Evolutionary conservation across 73 alveolate species (phyloP).

Genomic region (Stentor coeruleus): DNA sequence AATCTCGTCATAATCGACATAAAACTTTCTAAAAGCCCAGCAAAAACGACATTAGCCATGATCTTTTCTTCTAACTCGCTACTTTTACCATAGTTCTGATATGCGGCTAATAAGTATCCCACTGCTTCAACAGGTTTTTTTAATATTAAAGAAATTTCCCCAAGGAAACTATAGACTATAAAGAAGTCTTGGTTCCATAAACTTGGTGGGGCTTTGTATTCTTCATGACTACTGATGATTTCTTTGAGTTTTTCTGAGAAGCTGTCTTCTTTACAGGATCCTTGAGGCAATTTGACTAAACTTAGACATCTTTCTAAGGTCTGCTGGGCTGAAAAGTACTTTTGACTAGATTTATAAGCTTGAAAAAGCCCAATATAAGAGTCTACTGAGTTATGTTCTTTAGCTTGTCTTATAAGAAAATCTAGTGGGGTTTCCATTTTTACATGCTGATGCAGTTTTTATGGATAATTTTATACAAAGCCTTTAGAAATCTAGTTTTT

Average conservation of each 20-base stretch:
- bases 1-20: background rate
- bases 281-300: background rate
- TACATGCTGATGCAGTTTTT: no score
- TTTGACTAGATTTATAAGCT: background rate
- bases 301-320: conserved; percentile 1
- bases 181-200: background rate
- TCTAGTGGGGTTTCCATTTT: background rate
- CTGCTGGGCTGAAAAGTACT: conserved; percentile 2
- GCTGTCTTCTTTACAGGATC: background rate
- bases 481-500: no score
- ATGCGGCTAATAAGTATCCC: background rate
- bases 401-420: background rate
- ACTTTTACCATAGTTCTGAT: background rate
- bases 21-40: background rate
- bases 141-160: background rate
- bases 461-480: no score
- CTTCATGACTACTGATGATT: background rate
- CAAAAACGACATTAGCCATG: background rate
- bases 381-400: background rate
- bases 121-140: background rate
- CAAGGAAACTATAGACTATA: background rate
- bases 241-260: background rate
- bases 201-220: background rate
- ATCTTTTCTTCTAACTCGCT: background rate
- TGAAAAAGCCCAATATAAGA: background rate